Conservation (phyloP, 2,329 filamentous ascomycete species). For the Exutisphaerella laricina region DNA sequence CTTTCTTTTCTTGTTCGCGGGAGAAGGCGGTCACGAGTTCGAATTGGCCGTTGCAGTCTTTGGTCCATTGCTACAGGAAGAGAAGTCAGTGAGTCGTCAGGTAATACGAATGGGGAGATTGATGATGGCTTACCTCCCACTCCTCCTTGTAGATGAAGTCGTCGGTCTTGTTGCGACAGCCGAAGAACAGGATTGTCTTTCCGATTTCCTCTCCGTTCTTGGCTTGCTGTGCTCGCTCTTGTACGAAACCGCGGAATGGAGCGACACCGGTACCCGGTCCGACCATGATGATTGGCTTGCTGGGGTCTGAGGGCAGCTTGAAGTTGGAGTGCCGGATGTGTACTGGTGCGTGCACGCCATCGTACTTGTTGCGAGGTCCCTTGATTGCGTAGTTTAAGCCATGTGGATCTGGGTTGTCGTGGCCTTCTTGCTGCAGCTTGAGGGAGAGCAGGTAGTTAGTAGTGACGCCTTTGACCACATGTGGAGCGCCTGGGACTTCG, state of each 20-base stretch:
- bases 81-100: slow-evolving; percentile 10
- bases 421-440: slow-evolving; percentile 93
- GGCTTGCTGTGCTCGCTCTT: slow-evolving; percentile 82
- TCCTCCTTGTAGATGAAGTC: slow-evolving; percentile 91
- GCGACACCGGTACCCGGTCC: slow-evolving; percentile 95
- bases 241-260: slow-evolving; percentile 90
- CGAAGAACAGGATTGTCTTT: slow-evolving; percentile 87
- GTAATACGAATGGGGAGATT: not conserved
- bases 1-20: slow-evolving; percentile 77
- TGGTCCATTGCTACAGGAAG: slow-evolving; percentile 64
- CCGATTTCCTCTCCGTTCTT: slow-evolving; percentile 77
- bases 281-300: slow-evolving; percentile 91
- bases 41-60: slow-evolving; percentile 80
- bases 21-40: slow-evolving; percentile 92
- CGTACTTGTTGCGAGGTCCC: slow-evolving; percentile 94
- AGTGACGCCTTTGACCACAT: slow-evolving; percentile 85
- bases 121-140: slow-evolving; percentile 71
- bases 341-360: slow-evolving; percentile 88
- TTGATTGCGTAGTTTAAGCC: slow-evolving; percentile 79
- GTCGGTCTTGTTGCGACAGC: slow-evolving; percentile 79
- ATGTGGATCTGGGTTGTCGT: slow-evolving; percentile 73
- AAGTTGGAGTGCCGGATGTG: slow-evolving; percentile 98
- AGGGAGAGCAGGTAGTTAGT: slow-evolving; percentile 95
- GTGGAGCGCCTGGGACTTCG: slow-evolving; percentile 66
- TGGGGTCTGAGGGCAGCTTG: slow-evolving; percentile 92